Evolutionary conservation across 2,329 filamentous ascomycete genomes (phyloP).

Genomic region (Chalaropsis thielavioides): DNA sequence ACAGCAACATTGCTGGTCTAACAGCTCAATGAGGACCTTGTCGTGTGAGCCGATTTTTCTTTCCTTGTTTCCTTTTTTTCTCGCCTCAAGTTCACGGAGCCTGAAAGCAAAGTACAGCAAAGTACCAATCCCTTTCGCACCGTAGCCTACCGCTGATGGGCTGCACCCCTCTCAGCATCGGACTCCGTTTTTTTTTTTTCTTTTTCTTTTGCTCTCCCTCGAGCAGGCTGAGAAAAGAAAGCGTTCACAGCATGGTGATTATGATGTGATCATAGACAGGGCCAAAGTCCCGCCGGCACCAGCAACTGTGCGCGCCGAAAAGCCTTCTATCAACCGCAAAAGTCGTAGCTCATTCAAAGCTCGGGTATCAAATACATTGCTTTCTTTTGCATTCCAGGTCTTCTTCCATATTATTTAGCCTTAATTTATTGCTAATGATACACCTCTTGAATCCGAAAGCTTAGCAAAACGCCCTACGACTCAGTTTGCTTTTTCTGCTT

Average conservation of each 20-base stretch:
- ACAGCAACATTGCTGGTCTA: neutral
- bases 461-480: too few relatives aligned
- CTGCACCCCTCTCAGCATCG: neutral
- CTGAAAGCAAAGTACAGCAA: neutral
- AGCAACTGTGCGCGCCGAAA: neutral
- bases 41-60: neutral
- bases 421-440: neutral
- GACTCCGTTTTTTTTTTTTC: neutral
- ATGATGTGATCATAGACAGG: neutral
- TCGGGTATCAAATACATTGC: neutral
- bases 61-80: neutral
- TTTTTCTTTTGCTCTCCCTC: neutral
- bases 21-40: neutral
- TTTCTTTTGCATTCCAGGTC: too few relatives aligned
- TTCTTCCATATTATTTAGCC: neutral
- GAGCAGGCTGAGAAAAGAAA: neutral
- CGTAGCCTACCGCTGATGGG: neutral
- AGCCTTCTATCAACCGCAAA: neutral
- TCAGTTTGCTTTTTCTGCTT: neutral
- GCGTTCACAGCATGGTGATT: neutral
- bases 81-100: neutral
- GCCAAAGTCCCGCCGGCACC: neutral
- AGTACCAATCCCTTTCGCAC: neutral
- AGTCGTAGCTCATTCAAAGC: too few relatives aligned
- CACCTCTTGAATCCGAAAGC: neutral